phyloP scores from a whole-genome alignment of 208 protist species.

The Acanthamoeba triangularis region DNA sequence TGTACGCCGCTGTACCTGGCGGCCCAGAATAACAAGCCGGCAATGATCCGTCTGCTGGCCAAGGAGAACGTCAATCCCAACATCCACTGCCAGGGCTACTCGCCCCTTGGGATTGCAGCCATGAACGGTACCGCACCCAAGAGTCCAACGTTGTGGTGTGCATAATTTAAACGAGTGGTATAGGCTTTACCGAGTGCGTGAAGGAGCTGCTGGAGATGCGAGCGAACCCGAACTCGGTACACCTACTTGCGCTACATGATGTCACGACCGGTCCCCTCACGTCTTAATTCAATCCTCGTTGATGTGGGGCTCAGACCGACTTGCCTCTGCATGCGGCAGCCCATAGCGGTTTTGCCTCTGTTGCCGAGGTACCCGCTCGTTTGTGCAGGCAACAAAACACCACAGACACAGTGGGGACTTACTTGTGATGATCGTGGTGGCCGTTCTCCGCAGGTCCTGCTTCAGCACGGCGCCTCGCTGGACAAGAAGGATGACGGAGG shows the following conservation, averaged over 20 bases:
- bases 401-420: background rate
- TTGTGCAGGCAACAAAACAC: background rate
- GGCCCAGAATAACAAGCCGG: conserved; percentile 15
- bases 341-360: background rate
- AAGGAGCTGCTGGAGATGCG: conserved; percentile 19
- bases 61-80: conserved; percentile 61
- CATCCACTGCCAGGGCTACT: background rate
- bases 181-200: conserved; percentile 12
- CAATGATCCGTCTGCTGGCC: conserved; percentile 12
- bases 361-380: background rate
- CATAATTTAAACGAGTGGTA: background rate
- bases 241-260: background rate
- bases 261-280: background rate
- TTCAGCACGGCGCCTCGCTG: conserved; percentile 5
- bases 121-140: background rate
- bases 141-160: background rate
- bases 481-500: background rate
- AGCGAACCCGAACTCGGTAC: conserved; percentile 30
- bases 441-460: background rate
- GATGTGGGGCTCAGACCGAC: background rate
- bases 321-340: background rate
- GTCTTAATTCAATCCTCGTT: background rate
- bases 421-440: background rate
- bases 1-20: conserved; percentile 7
- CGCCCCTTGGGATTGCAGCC: background rate